Evolutionary conservation across 768 basidiomycete species (phyloP).

Genomic region (Termitomyces sp.): DNA sequence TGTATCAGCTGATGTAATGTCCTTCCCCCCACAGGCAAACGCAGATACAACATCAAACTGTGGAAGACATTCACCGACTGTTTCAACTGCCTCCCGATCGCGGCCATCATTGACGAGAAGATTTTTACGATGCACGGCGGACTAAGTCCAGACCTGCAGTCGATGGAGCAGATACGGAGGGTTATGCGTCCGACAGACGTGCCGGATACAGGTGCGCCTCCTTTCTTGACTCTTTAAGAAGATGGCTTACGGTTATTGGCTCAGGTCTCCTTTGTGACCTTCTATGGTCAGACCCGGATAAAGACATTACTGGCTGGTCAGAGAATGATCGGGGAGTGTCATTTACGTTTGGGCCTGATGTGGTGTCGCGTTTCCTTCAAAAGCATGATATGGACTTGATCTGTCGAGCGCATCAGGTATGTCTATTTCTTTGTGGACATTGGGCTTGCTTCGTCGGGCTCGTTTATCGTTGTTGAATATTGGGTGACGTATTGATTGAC

Average conservation of each 20-base stretch:
- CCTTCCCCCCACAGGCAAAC: conserved; percentile 72
- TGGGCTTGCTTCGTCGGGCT: neutral
- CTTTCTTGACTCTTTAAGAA: neutral
- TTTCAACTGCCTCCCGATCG: conserved; percentile 99
- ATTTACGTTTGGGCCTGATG: conserved; percentile 98
- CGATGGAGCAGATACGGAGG: conserved; percentile 99
- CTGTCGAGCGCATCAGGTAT: conserved; percentile 95
- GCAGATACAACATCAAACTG: conserved; percentile 99
- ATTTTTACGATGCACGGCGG: conserved; percentile 99
- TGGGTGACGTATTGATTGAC: conserved; percentile 8
- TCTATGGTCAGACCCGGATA: conserved; percentile 99
- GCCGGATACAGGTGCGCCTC: conserved; percentile 84
- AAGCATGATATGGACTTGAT: conserved; percentile 99
- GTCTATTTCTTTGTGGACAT: conserved; percentile 25
- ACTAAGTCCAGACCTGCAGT: conserved; percentile 94
- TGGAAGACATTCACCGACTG: conserved; percentile 99
- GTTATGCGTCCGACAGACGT: conserved; percentile 99
- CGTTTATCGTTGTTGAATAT: neutral
- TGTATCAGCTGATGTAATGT: conserved; percentile 13
- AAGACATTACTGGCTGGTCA: conserved; percentile 99
- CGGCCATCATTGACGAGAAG: conserved; percentile 99
- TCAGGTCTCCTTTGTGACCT: conserved; percentile 92
- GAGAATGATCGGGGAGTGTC: conserved; percentile 99
- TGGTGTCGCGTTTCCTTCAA: conserved; percentile 96
- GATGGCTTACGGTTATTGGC: conserved; percentile 6